Evolutionary conservation across 331 rosid species (phyloP).

Genomic region (Saraca asoca): DNA sequence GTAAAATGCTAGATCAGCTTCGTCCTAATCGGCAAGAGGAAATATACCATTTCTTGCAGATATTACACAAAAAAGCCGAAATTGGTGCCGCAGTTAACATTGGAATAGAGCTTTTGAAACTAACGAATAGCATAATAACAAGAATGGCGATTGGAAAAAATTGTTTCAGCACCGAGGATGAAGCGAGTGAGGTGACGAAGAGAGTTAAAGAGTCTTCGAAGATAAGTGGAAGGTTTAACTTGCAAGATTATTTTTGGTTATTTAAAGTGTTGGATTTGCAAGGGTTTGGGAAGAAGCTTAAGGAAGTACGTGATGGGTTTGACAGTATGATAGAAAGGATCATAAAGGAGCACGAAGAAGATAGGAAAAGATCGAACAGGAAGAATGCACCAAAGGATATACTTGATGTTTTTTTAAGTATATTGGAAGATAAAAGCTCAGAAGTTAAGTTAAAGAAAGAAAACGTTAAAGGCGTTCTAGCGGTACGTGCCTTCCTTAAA

Average conservation of each 20-base stretch:
- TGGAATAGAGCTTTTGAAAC: too few relatives aligned
- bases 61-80: too few relatives aligned
- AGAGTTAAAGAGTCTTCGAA: slow-evolving; percentile 37
- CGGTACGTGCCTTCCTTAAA: neutral
- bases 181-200: slow-evolving; percentile 38
- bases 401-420: slow-evolving; percentile 33
- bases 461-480: slow-evolving; percentile 43
- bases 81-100: too few relatives aligned
- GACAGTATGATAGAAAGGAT: slow-evolving; percentile 43
- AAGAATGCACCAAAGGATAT: slow-evolving; percentile 32
- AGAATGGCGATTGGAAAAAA: slow-evolving; percentile 29
- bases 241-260: slow-evolving; percentile 45
- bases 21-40: too few relatives aligned
- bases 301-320: slow-evolving; percentile 31
- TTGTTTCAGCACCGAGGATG: slow-evolving; percentile 34
- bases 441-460: slow-evolving; percentile 39
- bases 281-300: slow-evolving; percentile 38
- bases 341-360: slow-evolving; percentile 40
- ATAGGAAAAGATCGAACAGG: slow-evolving; percentile 19
- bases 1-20: too few relatives aligned
- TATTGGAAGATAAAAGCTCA: slow-evolving; percentile 35
- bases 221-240: slow-evolving; percentile 43
- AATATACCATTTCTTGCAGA: too few relatives aligned
- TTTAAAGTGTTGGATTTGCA: slow-evolving; percentile 30
- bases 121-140: too few relatives aligned